Base-by-base conservation (phyloP, 2,329 filamentous ascomycete genomes). In the Penicillium paneum region DNA sequence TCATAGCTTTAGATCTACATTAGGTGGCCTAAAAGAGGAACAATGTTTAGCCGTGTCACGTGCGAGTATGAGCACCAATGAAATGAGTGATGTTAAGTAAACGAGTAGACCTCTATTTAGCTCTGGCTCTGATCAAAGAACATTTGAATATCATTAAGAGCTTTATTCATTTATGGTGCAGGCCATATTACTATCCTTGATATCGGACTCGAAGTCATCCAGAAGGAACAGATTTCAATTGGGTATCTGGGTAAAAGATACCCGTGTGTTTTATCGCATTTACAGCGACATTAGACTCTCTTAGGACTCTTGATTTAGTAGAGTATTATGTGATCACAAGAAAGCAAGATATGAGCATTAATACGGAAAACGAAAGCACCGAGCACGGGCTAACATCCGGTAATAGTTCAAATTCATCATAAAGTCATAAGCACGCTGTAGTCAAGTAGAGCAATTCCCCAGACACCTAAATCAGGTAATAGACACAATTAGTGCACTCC, bases 31-130 rank as follows among this genome's bases (percentile, higher is more conserved):
- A 45, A 43, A 49, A 43, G 32, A 36, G 57, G 60, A 61, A 61
- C 42, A 60, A 63, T 58, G 54, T 63, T 63, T 39, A n/a, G 44
- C 59, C 56, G 49, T 47, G 50, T 64, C 62, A 64, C 62, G 62
- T 64, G 62, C 4, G 2, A 35, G 15, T 7, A 11, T 26, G 24
- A 3, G 10, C 19, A 28, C 12, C 2, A 12, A 2, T 45, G 28
- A 34, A n/a, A 34, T 24, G n/a, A n/a, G 26, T 12, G 10, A 24
- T 31, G 8, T 32, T 36, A 3, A 10, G 10, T 26, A 13, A 8
- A 36, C 17, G 12, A 10, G 2, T 19, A 13, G 6, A 4, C 2
- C 17, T 17, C 1, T 4, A 35, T 13, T 13, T 26, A 17, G 3
- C 2, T 28, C 2, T 26, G 11, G 15, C 2, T 11, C 5, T 5